phyloP scores from a whole-genome alignment of 140 eudicot genomes.

The Erigeron philadelphicus region DNA sequence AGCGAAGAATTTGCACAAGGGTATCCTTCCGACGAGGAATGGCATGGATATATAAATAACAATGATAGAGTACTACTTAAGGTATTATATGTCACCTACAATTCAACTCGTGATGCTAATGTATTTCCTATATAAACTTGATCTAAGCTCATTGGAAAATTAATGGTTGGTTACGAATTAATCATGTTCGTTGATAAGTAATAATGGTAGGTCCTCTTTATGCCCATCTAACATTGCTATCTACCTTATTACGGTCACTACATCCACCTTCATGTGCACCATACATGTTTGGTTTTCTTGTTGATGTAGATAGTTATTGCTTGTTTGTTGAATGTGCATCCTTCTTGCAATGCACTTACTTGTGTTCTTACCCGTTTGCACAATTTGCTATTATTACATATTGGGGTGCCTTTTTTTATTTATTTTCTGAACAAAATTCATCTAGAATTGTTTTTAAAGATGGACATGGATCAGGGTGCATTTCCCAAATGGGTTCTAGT shows the following conservation, averaged over 20 bases:
- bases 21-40: conserved; percentile 74
- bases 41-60: conserved; percentile 78
- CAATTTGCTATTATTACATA: neutral
- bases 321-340: neutral
- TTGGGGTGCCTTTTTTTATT: neutral
- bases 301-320: neutral
- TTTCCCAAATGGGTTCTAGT: neutral
- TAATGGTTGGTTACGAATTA: too few species aligned
- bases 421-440: neutral
- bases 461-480: neutral
- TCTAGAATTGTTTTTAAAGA: neutral
- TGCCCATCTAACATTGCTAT: neutral
- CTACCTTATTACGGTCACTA: neutral
- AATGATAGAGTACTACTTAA: conserved; percentile 74
- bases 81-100: conserved; percentile 30
- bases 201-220: too few species aligned
- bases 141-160: too few species aligned
- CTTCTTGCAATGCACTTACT: neutral
- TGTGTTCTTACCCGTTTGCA: neutral
- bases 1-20: conserved; percentile 55
- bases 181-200: too few species aligned
- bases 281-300: neutral
- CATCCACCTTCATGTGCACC: neutral
- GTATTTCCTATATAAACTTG: neutral
- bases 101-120: neutral